phyloP scores from a whole-genome alignment of 2,329 filamentous ascomycete species.

The Dissoconium aciculare region DNA sequence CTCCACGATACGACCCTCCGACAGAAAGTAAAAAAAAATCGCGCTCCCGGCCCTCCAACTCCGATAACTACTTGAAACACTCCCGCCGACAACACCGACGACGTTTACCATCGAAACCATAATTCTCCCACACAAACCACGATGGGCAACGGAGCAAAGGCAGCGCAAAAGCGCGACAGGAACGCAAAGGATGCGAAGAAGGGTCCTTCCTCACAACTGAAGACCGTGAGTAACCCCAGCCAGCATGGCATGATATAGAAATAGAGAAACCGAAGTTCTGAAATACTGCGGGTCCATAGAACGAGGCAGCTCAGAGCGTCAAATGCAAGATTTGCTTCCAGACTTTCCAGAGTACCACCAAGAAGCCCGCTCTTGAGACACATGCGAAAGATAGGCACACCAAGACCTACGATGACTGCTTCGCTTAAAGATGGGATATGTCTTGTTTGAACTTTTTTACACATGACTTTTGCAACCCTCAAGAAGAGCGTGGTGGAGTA shows the following conservation, averaged over 20 bases:
- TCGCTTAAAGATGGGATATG: no score
- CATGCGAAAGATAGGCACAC: constrained; percentile 65
- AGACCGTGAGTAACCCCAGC: constrained; percentile 7
- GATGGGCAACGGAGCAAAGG: constrained; percentile 41
- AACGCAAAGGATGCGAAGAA: constrained; percentile 45
- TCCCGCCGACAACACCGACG: no score
- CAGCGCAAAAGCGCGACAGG: constrained; percentile 58
- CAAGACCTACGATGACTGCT: constrained; percentile 57
- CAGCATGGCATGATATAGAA: constrained; percentile 1
- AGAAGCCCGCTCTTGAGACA: constrained; percentile 53
- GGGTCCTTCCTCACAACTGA: constrained; percentile 12
- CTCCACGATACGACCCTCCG: no score
- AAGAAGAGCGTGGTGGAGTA: no score
- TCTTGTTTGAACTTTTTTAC: no score
- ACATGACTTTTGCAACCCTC: no score
- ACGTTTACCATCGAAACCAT: no score
- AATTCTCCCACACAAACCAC: no score
- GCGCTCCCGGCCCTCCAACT: no score
- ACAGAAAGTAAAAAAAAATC: no score
- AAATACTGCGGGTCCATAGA: constrained; percentile 36
- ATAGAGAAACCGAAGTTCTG: not conserved
- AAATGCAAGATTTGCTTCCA: constrained; percentile 64
- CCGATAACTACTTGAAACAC: no score
- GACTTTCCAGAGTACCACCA: constrained; percentile 65
- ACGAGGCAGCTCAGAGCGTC: constrained; percentile 58